Evolutionary conservation across 2,329 filamentous ascomycete species (phyloP).

Genomic region (Neofusicoccum ribis): DNA sequence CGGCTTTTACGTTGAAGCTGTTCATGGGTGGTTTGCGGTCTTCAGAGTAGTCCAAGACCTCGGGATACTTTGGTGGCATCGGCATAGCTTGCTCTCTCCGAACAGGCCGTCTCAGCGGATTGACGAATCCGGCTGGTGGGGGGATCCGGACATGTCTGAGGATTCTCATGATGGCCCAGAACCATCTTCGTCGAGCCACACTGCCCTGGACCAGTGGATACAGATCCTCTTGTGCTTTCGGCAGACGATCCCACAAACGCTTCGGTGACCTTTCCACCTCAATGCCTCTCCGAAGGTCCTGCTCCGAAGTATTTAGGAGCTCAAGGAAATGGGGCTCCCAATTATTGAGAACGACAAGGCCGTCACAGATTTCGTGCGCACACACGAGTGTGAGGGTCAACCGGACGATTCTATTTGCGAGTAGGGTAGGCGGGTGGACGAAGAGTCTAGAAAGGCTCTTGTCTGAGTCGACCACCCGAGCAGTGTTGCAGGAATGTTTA

Average conservation of each 20-base stretch:
- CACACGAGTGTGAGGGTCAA: slow-evolving; percentile 42
- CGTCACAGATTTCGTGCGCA: slow-evolving; percentile 50
- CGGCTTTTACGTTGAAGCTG: slow-evolving; percentile 31
- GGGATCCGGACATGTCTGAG: slow-evolving; percentile 44
- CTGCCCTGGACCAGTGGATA: slow-evolving; percentile 44
- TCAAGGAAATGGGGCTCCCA: slow-evolving; percentile 46
- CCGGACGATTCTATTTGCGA: slow-evolving; percentile 28
- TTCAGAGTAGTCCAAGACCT: slow-evolving; percentile 41
- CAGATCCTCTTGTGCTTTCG: slow-evolving; percentile 48
- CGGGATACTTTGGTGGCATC: slow-evolving; percentile 34
- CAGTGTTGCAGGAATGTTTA: slow-evolving; percentile 44
- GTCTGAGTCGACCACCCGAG: slow-evolving; percentile 40
- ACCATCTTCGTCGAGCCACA: slow-evolving; percentile 46
- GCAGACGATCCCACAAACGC: slow-evolving; percentile 34
- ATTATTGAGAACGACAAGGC: slow-evolving; percentile 33
- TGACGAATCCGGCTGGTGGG: slow-evolving; percentile 42
- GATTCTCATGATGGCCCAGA: slow-evolving; percentile 48
- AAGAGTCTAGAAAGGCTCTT: slow-evolving; percentile 41
- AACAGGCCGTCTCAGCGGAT: slow-evolving; percentile 39
- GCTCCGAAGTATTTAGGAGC: slow-evolving; percentile 34
- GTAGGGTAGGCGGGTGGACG: slow-evolving; percentile 35
- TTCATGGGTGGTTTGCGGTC: slow-evolving; percentile 38
- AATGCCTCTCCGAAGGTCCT: slow-evolving; percentile 27
- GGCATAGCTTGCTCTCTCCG: slow-evolving; percentile 24
- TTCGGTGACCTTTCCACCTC: slow-evolving; percentile 15